Evolutionary conservation across 1,139 yeast species (phyloP).

Genomic region (Suhomyces taliae): DNA sequence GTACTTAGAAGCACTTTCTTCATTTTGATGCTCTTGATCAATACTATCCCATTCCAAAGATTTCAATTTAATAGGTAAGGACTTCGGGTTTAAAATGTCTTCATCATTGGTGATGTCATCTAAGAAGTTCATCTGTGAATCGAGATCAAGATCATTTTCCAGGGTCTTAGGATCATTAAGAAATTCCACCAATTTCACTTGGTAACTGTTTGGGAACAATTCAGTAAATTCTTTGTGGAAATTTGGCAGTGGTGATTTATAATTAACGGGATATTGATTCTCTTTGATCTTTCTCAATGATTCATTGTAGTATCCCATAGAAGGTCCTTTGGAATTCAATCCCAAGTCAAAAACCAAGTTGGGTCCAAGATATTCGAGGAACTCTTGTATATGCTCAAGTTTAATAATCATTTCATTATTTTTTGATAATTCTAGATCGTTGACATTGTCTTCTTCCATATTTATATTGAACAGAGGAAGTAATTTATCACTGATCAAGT

Average conservation of each 20-base stretch:
- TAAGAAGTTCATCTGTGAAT: slow-evolving; percentile 38
- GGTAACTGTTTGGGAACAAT: slow-evolving; percentile 37
- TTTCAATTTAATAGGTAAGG: slow-evolving; percentile 28
- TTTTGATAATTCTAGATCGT: slow-evolving; percentile 32
- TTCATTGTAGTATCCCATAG: slow-evolving; percentile 11
- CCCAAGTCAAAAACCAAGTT: slow-evolving; percentile 43
- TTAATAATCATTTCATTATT: slow-evolving; percentile 33
- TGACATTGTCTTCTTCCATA: slow-evolving; percentile 35
- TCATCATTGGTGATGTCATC: slow-evolving; percentile 39
- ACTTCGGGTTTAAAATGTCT: slow-evolving; percentile 29
- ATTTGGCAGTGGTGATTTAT: slow-evolving; percentile 4
- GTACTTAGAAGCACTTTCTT: slow-evolving; percentile 25
- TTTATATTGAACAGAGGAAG: slow-evolving; percentile 32
- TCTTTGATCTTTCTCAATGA: neutral
- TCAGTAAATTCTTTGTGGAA: slow-evolving; percentile 16
- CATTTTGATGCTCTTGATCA: slow-evolving; percentile 17
- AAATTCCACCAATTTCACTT: slow-evolving; percentile 34
- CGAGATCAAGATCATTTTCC: slow-evolving; percentile 25
- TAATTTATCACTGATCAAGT: slow-evolving; percentile 16
- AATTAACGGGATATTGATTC: slow-evolving; percentile 5
- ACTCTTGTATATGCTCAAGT: slow-evolving; percentile 30
- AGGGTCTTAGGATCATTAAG: slow-evolving; percentile 22
- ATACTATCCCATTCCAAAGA: slow-evolving; percentile 41
- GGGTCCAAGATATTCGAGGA: slow-evolving; percentile 34
- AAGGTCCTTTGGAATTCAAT: slow-evolving; percentile 19